Percentiles rank a stretch among this genome's conserved stretches.
These are phyloP conservation scores for Boletus rufocinnamomeus DNA, from an alignment of 768 basidiomycete species.

Conservation along the genomic window DNA sequence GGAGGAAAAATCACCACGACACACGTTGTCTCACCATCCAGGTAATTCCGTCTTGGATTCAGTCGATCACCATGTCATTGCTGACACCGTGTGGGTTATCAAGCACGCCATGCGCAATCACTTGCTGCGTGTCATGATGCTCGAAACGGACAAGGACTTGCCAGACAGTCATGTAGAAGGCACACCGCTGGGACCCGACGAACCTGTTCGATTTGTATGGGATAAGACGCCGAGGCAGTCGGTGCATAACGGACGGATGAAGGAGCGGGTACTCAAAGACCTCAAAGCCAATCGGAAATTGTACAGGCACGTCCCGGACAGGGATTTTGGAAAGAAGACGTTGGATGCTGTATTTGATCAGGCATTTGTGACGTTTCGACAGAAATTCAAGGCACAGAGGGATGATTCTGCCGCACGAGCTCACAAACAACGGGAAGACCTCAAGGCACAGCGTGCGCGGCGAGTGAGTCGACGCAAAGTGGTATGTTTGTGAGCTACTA, in stretches of 20 bases:
- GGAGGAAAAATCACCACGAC: slow-evolving; percentile 63
- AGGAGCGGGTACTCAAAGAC: slow-evolving; percentile 59
- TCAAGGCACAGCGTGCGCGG: slow-evolving; percentile 62
- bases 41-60: slow-evolving; percentile 38
- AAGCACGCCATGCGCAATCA: slow-evolving; percentile 75
- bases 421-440: slow-evolving; percentile 55
- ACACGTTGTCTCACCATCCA: slow-evolving; percentile 67
- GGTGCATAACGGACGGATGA: slow-evolving; percentile 73
- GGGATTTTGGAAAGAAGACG: slow-evolving; percentile 63
- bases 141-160: slow-evolving; percentile 56
- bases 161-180: slow-evolving; percentile 67
- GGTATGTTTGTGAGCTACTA: slow-evolving; percentile 41
- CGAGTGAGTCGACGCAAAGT: slow-evolving; percentile 61
- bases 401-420: slow-evolving; percentile 47
- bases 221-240: slow-evolving; percentile 77
- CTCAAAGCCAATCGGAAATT: slow-evolving; percentile 53
- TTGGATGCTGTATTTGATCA: slow-evolving; percentile 70
- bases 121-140: slow-evolving; percentile 57
- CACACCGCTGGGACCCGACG: slow-evolving; percentile 40
- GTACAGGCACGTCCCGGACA: slow-evolving; percentile 65
- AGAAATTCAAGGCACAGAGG: slow-evolving; percentile 64
- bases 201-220: slow-evolving; percentile 79
- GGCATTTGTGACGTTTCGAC: slow-evolving; percentile 65
- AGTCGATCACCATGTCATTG: neutral
- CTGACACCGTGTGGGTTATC: slow-evolving; percentile 11